Conservation (phyloP, 2,329 filamentous ascomycete species). For the Atkinsonella hypoxylon region DNA sequence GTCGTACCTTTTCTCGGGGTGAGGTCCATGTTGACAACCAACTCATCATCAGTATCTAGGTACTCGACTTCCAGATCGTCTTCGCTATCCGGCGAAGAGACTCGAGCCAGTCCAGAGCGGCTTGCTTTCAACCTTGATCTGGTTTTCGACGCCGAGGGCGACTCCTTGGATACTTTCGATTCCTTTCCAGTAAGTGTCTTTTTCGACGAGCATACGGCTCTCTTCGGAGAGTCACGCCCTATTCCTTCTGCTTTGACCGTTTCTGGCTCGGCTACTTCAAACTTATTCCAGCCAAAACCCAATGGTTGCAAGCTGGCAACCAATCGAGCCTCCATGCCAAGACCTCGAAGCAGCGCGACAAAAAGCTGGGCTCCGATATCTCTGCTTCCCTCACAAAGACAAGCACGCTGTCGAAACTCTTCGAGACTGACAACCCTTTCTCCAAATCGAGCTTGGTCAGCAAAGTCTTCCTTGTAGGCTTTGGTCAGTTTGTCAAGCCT, state of each 20-base stretch:
- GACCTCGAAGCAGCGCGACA: conserved; percentile 66
- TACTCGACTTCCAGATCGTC: conserved; percentile 31
- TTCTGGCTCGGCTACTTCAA: conserved; percentile 59
- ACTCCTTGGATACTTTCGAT: not conserved
- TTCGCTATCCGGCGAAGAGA: conserved; percentile 19
- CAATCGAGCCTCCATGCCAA: conserved; percentile 74
- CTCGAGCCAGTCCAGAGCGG: not conserved
- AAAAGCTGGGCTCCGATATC: conserved; percentile 87
- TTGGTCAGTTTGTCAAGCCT: conserved; percentile 62
- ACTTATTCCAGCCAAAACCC: conserved; percentile 83
- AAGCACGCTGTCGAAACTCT: conserved; percentile 58
- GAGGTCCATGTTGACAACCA: conserved; percentile 42
- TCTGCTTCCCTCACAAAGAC: conserved; percentile 63
- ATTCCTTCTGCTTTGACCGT: conserved; percentile 17
- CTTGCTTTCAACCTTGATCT: not conserved
- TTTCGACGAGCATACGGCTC: conserved; percentile 3
- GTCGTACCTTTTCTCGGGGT: conserved; percentile 26
- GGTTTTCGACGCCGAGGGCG: not conserved
- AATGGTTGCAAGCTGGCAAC: conserved; percentile 75
- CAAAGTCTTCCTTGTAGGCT: conserved; percentile 50
- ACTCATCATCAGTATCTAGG: conserved; percentile 44
- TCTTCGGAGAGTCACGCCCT: not conserved
- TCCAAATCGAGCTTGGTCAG: conserved; percentile 56
- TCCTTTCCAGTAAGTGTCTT: conserved; percentile 6
- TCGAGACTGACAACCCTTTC: conserved; percentile 58